Base-by-base conservation (phyloP, 2,329 filamentous ascomycete genomes). In the Fusarium protoensiforme region DNA sequence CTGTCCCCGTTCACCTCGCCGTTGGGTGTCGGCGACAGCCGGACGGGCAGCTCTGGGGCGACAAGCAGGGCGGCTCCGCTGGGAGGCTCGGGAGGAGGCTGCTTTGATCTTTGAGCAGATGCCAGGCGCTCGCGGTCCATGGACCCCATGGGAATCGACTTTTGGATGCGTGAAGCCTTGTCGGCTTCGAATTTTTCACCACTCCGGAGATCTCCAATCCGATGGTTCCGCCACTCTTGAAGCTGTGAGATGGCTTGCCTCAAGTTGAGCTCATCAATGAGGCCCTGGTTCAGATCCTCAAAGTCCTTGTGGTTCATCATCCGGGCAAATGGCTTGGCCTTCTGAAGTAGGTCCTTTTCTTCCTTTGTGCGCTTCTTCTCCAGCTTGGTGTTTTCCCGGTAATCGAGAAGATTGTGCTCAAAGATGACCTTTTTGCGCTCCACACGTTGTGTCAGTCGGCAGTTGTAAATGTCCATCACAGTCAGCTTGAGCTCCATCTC, bases 391-490 rank as follows among this genome's bases (percentile, higher is more conserved):
- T 98, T 98, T 82, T 98, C 97, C 71, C 95, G 89, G 79, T 99
- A 99, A 64, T 99, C 96, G 5, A 99, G 87, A 31, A 99, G 87
- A 68, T 93, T 93, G 82, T 99, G 96, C 80, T 98, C 95, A 78
- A 99, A 98, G 7, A 99, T 93, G 59, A 98, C 93, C 84, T 96
- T 97, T 84, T 99, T 99, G 53, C 96, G 90, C 78, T 98, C 96
- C 8, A 96, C 96, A 75, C 96, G 92, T 65, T 95, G 93, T 3
- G 95, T 98, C 20, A 99, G 85, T 6, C 95, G 91, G 66, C 93
- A 92, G 80, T 99, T 99, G 86, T 99, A 99, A 59, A 99, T 97
- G 74, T 98, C 95, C 91, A 99, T 98, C 22, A 99, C 95, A 0
- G 95, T 98, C 84, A 98, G 91, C 87, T 99, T 99, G 53, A 99